Conservation (phyloP, 371 early-diverging fungal genomes). For the Capniomyces stellatus region DNA sequence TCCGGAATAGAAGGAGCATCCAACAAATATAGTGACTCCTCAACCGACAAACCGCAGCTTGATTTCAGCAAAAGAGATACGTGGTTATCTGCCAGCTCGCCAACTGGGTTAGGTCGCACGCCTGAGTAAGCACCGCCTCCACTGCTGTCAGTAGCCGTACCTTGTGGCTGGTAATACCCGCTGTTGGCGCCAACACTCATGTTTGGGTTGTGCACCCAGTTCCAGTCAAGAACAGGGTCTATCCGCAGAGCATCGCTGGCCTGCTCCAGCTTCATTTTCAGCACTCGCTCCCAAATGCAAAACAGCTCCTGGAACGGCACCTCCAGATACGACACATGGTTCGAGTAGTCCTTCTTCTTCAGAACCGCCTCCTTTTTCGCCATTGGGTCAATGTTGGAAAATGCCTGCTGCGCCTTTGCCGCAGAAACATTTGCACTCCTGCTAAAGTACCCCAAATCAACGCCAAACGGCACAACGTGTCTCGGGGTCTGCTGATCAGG, state of each 20-base stretch:
- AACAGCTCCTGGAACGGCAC: constrained; percentile 2
- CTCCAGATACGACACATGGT: background rate
- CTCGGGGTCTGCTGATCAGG: constrained; percentile 10
- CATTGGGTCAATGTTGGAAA: background rate
- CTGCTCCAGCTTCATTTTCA: constrained; percentile 4
- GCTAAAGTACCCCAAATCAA: background rate
- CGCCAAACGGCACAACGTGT: background rate
- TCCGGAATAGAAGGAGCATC: constrained; percentile 5
- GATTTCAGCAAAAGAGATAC: background rate
- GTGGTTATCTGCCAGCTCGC: background rate
- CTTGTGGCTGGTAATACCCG: no score
- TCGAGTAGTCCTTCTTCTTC: background rate
- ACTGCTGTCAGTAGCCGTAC: no score
- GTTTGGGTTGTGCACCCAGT: background rate
- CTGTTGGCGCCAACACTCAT: no score
- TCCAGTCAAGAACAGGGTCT: background rate
- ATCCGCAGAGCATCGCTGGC: constrained; percentile 1
- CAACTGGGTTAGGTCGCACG: background rate
- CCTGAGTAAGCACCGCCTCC: no score
- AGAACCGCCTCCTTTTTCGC: background rate
- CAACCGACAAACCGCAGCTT: background rate
- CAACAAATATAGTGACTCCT: background rate
- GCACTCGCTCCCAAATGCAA: constrained; percentile 3
- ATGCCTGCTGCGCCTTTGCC: background rate
- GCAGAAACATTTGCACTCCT: background rate